phyloP scores from a whole-genome alignment of 768 basidiomycete genomes.

The Tricholoma furcatifolium region DNA sequence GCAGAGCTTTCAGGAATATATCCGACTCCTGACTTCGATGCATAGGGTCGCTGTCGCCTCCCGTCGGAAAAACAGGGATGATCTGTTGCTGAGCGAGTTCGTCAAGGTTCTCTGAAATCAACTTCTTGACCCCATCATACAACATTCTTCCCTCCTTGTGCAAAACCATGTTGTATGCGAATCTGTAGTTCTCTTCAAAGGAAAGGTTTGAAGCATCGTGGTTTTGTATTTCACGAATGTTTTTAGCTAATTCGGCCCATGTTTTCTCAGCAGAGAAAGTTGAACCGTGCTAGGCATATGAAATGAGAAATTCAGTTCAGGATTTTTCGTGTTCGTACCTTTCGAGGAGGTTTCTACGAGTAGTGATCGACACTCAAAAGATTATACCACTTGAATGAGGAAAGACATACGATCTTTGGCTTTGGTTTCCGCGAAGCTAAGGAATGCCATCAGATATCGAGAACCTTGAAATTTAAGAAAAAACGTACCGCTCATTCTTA shows the following conservation, averaged over 20 bases:
- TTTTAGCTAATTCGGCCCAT: slow-evolving; percentile 76
- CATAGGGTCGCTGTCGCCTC: slow-evolving; percentile 62
- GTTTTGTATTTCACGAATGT: slow-evolving; percentile 93
- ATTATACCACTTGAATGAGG: slow-evolving; percentile 6
- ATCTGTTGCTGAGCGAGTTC: slow-evolving; percentile 73
- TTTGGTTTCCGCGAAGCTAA: slow-evolving; percentile 36
- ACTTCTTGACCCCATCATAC: slow-evolving; percentile 78
- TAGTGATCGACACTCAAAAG: neutral
- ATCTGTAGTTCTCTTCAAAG: slow-evolving; percentile 45
- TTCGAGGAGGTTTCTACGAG: slow-evolving; percentile 45
- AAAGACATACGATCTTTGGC: slow-evolving; percentile 45
- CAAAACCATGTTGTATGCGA: slow-evolving; percentile 23
- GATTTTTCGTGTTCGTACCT: slow-evolving; percentile 26
- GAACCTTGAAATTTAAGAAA: neutral
- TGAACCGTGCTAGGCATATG: slow-evolving; percentile 58
- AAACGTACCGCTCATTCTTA: slow-evolving; percentile 4
- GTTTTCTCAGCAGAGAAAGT: slow-evolving; percentile 80
- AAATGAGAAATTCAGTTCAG: neutral
- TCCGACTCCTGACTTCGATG: slow-evolving; percentile 85
- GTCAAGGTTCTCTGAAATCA: slow-evolving; percentile 83
- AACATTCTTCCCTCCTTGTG: slow-evolving; percentile 48
- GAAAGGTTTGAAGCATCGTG: slow-evolving; percentile 88
- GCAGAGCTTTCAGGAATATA: slow-evolving; percentile 76
- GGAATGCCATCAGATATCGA: neutral
- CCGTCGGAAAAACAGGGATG: slow-evolving; percentile 78